Conservation (phyloP, 495 filamentous ascomycete genomes). For the Oidiodendron maius region DNA sequence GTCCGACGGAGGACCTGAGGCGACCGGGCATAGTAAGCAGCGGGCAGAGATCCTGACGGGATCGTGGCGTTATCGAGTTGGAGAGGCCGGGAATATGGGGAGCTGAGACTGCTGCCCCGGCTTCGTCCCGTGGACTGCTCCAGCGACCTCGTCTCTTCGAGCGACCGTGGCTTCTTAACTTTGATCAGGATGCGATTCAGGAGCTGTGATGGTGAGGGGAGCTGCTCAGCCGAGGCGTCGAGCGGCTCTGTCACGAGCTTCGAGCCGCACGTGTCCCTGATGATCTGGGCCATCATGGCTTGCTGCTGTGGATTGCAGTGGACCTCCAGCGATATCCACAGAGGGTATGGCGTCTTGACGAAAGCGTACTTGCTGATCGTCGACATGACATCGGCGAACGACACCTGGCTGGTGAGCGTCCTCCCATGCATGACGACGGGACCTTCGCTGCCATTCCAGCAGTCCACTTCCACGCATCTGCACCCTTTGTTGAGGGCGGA, state of each 20-base stretch:
- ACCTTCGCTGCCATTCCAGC: constrained; percentile 88
- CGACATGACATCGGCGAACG: constrained; percentile 83
- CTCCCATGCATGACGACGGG: constrained; percentile 86
- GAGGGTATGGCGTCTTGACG: constrained; percentile 68
- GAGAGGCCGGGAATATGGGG: constrained; percentile 59
- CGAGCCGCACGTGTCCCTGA: constrained; percentile 74
- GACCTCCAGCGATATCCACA: constrained; percentile 93
- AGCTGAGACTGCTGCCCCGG: constrained; percentile 76
- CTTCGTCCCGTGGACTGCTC: constrained; percentile 41
- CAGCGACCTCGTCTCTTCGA: constrained; percentile 31
- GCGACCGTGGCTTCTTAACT: constrained; percentile 62
- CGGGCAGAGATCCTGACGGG: constrained; percentile 46
- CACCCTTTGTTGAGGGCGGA: constrained; percentile 82
- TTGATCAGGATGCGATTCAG: constrained; percentile 84
- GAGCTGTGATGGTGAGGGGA: constrained; percentile 84
- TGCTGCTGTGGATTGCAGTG: constrained; percentile 85
- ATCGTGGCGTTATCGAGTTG: constrained; percentile 47
- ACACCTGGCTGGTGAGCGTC: constrained; percentile 80
- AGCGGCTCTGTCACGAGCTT: constrained; percentile 72
- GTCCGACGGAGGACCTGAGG: constrained; percentile 10
- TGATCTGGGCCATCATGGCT: constrained; percentile 81
- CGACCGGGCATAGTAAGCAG: constrained; percentile 45
- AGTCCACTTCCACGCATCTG: constrained; percentile 94
- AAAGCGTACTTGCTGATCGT: constrained; percentile 95
- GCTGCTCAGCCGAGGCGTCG: constrained; percentile 51